A percentile compares a stretch with the other conserved stretches of the same genome.
Evolutionary conservation across 2,329 filamentous ascomycete genomes (phyloP).

Genomic region (Aspergillus spinulosporus): DNA sequence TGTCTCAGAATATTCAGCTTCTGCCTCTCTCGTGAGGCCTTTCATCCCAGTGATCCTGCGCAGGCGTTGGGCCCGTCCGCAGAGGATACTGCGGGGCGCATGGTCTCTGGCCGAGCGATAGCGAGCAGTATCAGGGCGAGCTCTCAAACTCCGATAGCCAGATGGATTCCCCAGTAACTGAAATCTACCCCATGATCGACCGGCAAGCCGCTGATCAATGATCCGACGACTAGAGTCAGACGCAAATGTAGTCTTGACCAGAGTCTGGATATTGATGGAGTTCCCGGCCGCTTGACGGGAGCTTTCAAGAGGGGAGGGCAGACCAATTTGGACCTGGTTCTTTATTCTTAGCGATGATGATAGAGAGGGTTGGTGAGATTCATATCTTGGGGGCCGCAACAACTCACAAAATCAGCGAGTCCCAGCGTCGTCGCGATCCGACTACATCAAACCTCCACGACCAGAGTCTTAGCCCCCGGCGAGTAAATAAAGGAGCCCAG

Average conservation of each 20-base stretch:
- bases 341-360: too few relatives aligned
- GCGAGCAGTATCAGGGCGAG: conserved; percentile 57
- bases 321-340: too few relatives aligned
- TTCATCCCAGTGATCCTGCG: conserved; percentile 57
- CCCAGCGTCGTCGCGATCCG: background rate
- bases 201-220: conserved; percentile 61
- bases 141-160: conserved; percentile 39
- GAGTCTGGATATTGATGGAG: conserved; percentile 24
- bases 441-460: background rate
- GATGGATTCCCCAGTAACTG: conserved; percentile 24
- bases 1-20: conserved; percentile 47
- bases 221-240: conserved; percentile 58
- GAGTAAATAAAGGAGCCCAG: background rate
- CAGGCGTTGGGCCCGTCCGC: conserved; percentile 60
- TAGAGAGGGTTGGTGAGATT: conserved; percentile 37
- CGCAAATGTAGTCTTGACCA: conserved; percentile 29
- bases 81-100: conserved; percentile 59
- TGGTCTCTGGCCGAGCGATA: conserved; percentile 63
- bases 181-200: conserved; percentile 43
- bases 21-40: conserved; percentile 56
- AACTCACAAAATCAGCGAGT: conserved; percentile 22
- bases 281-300: conserved; percentile 47
- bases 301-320: conserved; percentile 54
- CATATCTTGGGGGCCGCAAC: conserved; percentile 27
- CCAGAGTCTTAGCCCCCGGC: background rate